A percentile compares a stretch with the other conserved stretches of the same genome.
Evolutionary conservation across 139 green algal species (phyloP).

Genomic region (Haematococcus lacustris): DNA sequence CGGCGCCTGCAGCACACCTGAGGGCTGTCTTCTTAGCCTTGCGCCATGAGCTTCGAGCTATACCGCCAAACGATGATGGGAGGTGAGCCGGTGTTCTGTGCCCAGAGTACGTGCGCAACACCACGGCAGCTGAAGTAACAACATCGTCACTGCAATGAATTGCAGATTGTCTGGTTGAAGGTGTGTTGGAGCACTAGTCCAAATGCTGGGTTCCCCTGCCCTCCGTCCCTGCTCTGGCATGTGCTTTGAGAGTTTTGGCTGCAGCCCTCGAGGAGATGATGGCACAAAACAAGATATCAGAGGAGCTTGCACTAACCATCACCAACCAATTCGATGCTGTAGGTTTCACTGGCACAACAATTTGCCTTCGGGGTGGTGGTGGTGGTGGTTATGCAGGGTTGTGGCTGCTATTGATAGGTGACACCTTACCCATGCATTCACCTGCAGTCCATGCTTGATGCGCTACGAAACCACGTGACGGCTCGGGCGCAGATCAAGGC

Average conservation of each 20-base stretch:
- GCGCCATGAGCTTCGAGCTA: slow-evolving; percentile 15
- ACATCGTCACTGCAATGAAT: not conserved
- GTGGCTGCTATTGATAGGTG: not conserved
- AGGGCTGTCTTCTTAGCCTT: no score
- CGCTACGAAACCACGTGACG: slow-evolving; percentile 35
- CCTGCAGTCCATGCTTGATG: slow-evolving; percentile 36
- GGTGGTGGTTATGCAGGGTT: not conserved
- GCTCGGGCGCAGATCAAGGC: slow-evolving; percentile 41
- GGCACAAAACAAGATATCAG: slow-evolving; percentile 2
- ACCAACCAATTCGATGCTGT: not conserved
- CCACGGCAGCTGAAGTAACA: not conserved
- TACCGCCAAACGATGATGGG: slow-evolving; percentile 18
- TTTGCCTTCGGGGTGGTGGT: not conserved
- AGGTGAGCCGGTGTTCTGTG: not conserved
- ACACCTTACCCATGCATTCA: not conserved
- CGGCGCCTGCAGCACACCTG: no score
- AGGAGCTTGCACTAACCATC: not conserved
- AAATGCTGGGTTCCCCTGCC: not conserved
- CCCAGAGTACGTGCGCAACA: not conserved
- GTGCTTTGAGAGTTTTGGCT: not conserved
- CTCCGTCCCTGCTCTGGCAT: not conserved
- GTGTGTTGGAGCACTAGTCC: not conserved
- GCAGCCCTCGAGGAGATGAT: slow-evolving; percentile 30
- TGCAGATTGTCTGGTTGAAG: slow-evolving; percentile 12
- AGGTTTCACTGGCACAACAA: not conserved